phyloP scores from a whole-genome alignment of 2,329 filamentous ascomycete genomes.

The Zasmidium angulare region DNA sequence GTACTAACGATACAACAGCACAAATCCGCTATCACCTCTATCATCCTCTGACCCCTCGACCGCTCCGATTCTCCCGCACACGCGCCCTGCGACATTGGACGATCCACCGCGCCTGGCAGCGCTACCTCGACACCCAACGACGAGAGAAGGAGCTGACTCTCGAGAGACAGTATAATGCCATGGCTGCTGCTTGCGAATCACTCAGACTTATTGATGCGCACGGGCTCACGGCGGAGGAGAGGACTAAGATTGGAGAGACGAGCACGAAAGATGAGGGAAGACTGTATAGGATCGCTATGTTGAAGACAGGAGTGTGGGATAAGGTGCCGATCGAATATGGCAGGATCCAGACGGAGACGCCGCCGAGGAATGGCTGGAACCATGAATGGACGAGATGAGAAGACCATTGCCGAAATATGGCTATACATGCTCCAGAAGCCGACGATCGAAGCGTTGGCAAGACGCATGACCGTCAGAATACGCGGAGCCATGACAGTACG shows the following conservation, averaged over 20 bases:
- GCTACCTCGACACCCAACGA: constrained; percentile 71
- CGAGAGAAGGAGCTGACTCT: constrained; percentile 67
- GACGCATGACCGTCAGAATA: too few species aligned
- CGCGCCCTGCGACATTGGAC: constrained; percentile 95
- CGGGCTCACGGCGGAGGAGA: constrained; percentile 38
- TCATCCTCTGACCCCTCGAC: constrained; percentile 68
- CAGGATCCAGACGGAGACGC: constrained; percentile 78
- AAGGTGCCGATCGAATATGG: constrained; percentile 91
- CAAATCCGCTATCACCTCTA: constrained; percentile 69
- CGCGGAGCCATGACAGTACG: too few species aligned
- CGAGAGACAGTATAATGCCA: constrained; percentile 76
- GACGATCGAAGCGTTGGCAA: too few species aligned
- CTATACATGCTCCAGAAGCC: too few species aligned
- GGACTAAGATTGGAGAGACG: constrained; percentile 25
- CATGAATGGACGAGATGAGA: constrained; percentile 78
- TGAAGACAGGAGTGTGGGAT: constrained; percentile 82
- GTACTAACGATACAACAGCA: constrained; percentile 41
- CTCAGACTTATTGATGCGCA: constrained; percentile 56
- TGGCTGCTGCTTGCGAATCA: constrained; percentile 83
- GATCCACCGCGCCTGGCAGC: constrained; percentile 92
- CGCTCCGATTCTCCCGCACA: constrained; percentile 84
- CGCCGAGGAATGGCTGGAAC: constrained; percentile 80
- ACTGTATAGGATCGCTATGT: constrained; percentile 83
- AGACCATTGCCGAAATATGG: too few species aligned
- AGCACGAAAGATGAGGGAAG: constrained; percentile 59